A percentile compares a stretch with the other conserved stretches of the same genome.
Evolutionary conservation across 805 yeast genomes (phyloP).

Genomic region (Saturnispora bothae): DNA sequence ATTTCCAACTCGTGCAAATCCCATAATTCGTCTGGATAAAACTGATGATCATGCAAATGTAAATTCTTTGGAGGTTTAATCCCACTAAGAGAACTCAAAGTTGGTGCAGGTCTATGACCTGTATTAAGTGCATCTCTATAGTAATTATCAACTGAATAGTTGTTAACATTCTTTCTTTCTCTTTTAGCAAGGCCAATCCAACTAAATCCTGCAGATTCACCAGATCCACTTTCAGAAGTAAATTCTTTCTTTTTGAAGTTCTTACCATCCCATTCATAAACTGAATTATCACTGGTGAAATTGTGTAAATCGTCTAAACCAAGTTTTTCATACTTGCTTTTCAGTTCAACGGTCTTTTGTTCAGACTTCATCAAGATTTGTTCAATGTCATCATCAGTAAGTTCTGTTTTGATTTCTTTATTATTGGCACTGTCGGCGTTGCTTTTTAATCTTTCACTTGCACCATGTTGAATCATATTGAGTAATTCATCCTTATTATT

Average conservation of each 20-base stretch:
- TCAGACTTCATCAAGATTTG: slow-evolving; percentile 50
- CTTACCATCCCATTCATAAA: slow-evolving; percentile 84
- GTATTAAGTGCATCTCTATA: slow-evolving; percentile 44
- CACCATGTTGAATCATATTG: slow-evolving; percentile 79
- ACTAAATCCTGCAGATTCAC: slow-evolving; percentile 34
- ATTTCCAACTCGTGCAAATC: slow-evolving; percentile 76
- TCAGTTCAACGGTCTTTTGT: slow-evolving; percentile 49
- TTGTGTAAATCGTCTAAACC: slow-evolving; percentile 73
- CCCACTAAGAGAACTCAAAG: slow-evolving; percentile 22
- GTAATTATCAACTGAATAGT: slow-evolving; percentile 80
- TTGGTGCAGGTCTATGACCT: slow-evolving; percentile 43
- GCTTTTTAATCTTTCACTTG: slow-evolving; percentile 44
- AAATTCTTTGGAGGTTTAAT: slow-evolving; percentile 82
- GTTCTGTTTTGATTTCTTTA: slow-evolving; percentile 19
- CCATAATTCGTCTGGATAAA: slow-evolving; percentile 65
- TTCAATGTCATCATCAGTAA: slow-evolving; percentile 51
- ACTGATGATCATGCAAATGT: slow-evolving; percentile 82
- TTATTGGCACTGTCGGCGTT: slow-evolving; percentile 17
- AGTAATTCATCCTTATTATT: slow-evolving; percentile 61
- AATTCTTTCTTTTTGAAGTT: slow-evolving; percentile 59
- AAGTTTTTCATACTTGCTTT: slow-evolving; percentile 51
- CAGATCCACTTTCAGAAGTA: slow-evolving; percentile 29
- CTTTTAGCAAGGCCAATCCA: slow-evolving; percentile 85
- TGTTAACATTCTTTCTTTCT: slow-evolving; percentile 55
- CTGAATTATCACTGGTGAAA: slow-evolving; percentile 50